phyloP scores from a whole-genome alignment of 352 stramenopile species.

The Globisporangium okanoganense region DNA sequence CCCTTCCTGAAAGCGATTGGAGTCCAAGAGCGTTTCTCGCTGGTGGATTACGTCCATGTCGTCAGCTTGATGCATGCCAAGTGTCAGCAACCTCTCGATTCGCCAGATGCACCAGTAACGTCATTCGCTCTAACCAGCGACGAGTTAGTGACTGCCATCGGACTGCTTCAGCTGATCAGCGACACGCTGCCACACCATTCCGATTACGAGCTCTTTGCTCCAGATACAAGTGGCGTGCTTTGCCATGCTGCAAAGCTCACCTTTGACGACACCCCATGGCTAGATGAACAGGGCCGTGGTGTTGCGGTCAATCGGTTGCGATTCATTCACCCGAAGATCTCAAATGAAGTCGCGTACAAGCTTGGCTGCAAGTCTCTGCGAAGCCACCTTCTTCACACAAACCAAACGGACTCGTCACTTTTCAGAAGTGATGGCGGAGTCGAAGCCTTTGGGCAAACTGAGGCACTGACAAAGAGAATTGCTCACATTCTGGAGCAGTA shows the following conservation, averaged over 20 bases:
- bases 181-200: constrained; percentile 49
- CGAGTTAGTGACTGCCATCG: constrained; percentile 49
- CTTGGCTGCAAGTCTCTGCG: constrained; percentile 59
- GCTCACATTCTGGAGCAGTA: constrained; percentile 83
- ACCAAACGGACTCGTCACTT: constrained; percentile 37
- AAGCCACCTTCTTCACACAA: constrained; percentile 45
- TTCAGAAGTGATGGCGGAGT: constrained; percentile 40
- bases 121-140: constrained; percentile 30
- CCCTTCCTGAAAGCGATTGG: constrained; percentile 58
- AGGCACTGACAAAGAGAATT: constrained; percentile 75
- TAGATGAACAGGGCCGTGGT: constrained; percentile 45
- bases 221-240: constrained; percentile 41
- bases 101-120: constrained; percentile 9
- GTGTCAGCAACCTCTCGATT: constrained; percentile 14
- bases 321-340: constrained; percentile 75
- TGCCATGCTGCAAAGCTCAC: constrained; percentile 39
- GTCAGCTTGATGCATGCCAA: constrained; percentile 53
- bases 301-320: constrained; percentile 21
- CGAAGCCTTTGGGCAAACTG: constrained; percentile 75
- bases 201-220: constrained; percentile 55
- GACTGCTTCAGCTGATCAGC: constrained; percentile 64
- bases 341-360: constrained; percentile 68
- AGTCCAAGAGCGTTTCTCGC: constrained; percentile 51
- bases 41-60: constrained; percentile 56
- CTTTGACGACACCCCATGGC: constrained; percentile 70